Evolutionary conservation across 2,329 filamentous ascomycete species (phyloP).

Genomic region (Nemania diffusa): DNA sequence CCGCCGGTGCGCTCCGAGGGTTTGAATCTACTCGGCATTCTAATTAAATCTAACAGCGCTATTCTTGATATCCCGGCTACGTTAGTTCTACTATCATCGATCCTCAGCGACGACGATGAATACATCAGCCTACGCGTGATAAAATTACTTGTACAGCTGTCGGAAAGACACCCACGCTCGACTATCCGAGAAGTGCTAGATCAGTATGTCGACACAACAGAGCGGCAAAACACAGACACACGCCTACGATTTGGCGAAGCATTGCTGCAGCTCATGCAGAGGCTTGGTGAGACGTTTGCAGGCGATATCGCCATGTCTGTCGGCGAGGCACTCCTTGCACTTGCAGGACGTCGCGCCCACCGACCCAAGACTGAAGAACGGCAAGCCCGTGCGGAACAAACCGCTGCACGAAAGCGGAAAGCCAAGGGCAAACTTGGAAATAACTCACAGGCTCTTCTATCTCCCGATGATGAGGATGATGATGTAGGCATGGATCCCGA

Average conservation of each 20-base stretch:
- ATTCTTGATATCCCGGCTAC: slow-evolving; percentile 74
- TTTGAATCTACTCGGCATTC: slow-evolving; percentile 66
- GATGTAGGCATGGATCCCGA: slow-evolving; percentile 36
- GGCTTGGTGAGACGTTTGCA: slow-evolving; percentile 65
- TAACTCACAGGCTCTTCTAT: not conserved
- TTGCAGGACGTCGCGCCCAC: slow-evolving; percentile 71
- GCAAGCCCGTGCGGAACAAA: slow-evolving; percentile 62
- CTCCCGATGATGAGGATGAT: slow-evolving; percentile 27
- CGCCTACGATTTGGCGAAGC: slow-evolving; percentile 77
- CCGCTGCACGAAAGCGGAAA: slow-evolving; percentile 54
- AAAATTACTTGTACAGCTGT: slow-evolving; percentile 70
- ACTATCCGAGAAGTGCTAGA: slow-evolving; percentile 72
- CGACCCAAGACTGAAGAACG: slow-evolving; percentile 68
- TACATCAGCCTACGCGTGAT: slow-evolving; percentile 78
- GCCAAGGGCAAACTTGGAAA: slow-evolving; percentile 20
- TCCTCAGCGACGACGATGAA: slow-evolving; percentile 74
- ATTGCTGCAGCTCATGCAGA: slow-evolving; percentile 71
- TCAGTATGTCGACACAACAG: slow-evolving; percentile 72
- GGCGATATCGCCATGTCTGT: slow-evolving; percentile 64
- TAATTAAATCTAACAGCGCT: slow-evolving; percentile 66
- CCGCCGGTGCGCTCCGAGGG: slow-evolving; percentile 75
- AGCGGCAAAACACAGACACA: slow-evolving; percentile 68
- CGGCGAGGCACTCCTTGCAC: slow-evolving; percentile 67
- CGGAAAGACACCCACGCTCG: slow-evolving; percentile 69
- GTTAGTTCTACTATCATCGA: slow-evolving; percentile 70